phyloP scores from a whole-genome alignment of 1,284 basidiomycete species.

The Puccinia hordei region DNA sequence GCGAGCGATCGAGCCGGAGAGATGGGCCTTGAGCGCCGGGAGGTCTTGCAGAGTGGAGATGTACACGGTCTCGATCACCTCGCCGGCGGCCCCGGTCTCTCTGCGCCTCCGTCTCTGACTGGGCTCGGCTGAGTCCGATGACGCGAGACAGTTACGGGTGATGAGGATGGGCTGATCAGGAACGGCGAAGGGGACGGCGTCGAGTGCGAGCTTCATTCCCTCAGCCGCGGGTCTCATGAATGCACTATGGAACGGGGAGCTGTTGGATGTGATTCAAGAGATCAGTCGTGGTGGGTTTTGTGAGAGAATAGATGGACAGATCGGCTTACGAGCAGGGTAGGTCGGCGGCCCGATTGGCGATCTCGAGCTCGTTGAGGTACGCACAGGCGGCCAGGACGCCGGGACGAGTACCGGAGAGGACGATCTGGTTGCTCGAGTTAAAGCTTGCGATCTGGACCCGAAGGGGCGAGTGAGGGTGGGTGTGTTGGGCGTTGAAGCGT shows the following conservation, averaged over 20 bases:
- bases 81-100: background rate
- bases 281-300: background rate
- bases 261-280: conserved; percentile 29
- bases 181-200: conserved; percentile 50
- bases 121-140: background rate
- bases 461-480: conserved; percentile 37
- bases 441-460: conserved; percentile 57
- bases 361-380: conserved; percentile 53
- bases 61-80: background rate
- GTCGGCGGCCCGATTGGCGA: conserved; percentile 57
- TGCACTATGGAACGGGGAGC: conserved; percentile 57
- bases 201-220: conserved; percentile 56
- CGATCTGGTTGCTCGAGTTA: conserved; percentile 57
- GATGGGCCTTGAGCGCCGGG: conserved; percentile 46
- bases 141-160: background rate
- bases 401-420: conserved; percentile 56
- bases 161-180: conserved; percentile 54
- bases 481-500: conserved; percentile 45
- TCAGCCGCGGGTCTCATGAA: conserved; percentile 57
- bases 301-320: background rate
- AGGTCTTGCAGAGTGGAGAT: conserved; percentile 51
- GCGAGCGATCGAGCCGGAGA: conserved; percentile 56
- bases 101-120: background rate
- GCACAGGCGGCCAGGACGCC: conserved; percentile 56
- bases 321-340: conserved; percentile 57